A percentile compares a stretch with the other conserved stretches of the same genome.
Conservation (phyloP, 2,329 filamentous ascomycete genomes). For the Diaporthe citriasiana region DNA sequence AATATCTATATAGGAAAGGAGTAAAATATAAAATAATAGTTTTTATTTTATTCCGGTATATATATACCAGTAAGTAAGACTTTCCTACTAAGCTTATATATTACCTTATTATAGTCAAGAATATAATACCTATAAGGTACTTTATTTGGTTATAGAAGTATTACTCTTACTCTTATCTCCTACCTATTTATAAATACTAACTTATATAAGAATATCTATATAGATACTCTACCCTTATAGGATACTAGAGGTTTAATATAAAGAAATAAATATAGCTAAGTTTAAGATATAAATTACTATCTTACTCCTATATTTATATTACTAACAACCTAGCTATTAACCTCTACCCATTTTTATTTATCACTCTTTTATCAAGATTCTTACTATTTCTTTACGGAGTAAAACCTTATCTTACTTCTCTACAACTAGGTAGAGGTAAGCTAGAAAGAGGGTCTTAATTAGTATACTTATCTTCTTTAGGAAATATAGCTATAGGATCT, state of each 20-base stretch:
- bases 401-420: neutral
- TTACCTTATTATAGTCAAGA: neutral
- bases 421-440: neutral
- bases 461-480: neutral
- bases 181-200: neutral
- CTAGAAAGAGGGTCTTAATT: neutral
- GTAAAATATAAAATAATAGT: too few species aligned
- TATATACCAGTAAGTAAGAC: too few species aligned
- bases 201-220: neutral
- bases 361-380: too few species aligned
- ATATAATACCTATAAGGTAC: neutral
- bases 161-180: accelerated
- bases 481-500: neutral
- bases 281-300: too few species aligned
- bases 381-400: neutral
- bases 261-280: too few species aligned
- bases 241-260: too few species aligned
- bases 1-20: too few species aligned
- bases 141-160: neutral
- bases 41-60: too few species aligned
- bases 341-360: neutral
- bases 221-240: neutral
- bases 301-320: neutral
- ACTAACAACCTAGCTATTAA: neutral
- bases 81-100: too few species aligned